These are phyloP conservation scores for Tephrocybe sp. DNA, from an alignment of 768 basidiomycete species.

Conservation along the genomic window DNA sequence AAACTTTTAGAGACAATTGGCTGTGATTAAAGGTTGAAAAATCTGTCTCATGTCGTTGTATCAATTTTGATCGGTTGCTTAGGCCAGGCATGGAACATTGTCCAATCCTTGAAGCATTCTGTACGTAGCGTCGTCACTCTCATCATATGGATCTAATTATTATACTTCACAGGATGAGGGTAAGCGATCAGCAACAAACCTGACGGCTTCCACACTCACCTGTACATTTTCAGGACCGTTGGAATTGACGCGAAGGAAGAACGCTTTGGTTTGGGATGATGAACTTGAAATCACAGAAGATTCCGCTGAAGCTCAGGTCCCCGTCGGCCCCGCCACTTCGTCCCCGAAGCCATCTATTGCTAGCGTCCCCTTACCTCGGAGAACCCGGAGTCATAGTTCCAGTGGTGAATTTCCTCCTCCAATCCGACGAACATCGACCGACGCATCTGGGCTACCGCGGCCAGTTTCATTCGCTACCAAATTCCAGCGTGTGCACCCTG, in stretches of 20 bases:
- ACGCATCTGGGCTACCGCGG: conserved; percentile 59
- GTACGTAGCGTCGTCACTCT: conserved; percentile 42
- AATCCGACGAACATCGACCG: conserved; percentile 59
- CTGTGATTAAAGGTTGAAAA: conserved; percentile 75
- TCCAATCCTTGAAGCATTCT: conserved; percentile 75
- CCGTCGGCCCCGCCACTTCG: conserved; percentile 35
- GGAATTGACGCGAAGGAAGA: conserved; percentile 81
- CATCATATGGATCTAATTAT: conserved; percentile 3
- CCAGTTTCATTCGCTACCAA: conserved; percentile 85
- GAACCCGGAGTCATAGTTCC: conserved; percentile 59
- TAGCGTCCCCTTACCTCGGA: conserved; percentile 56
- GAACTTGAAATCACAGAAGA: conserved; percentile 74
- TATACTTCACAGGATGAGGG: conserved; percentile 65
- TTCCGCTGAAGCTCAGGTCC: conserved; percentile 28
- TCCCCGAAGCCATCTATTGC: conserved; percentile 64
- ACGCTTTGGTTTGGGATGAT: conserved; percentile 83
- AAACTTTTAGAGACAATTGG: conserved; percentile 71
- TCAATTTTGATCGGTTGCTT: background rate
- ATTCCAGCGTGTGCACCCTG: conserved; percentile 79
- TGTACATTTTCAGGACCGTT: conserved; percentile 65
- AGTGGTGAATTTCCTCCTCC: conserved; percentile 75
- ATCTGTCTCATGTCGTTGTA: conserved; percentile 2
- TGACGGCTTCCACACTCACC: conserved; percentile 9
- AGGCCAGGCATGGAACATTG: conserved; percentile 87
- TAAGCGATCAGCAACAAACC: conserved; percentile 23